phyloP scores from a whole-genome alignment of 176 grass and related monocot genomes.

The Carex pumila region DNA sequence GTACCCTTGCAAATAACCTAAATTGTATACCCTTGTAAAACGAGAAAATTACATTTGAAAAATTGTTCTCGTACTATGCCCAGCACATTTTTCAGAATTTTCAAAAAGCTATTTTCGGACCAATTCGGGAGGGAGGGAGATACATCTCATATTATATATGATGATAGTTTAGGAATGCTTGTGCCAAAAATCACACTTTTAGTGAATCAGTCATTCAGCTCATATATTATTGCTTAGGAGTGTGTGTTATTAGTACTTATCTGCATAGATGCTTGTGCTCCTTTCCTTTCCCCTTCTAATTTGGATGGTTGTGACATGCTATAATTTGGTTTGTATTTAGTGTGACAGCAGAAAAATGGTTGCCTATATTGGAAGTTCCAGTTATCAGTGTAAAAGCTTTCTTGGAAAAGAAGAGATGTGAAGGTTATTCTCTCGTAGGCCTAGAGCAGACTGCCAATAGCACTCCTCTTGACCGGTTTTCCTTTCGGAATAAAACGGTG shows the following conservation, averaged over 20 bases:
- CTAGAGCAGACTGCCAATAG: slow-evolving; percentile 91
- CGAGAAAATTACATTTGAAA: background rate
- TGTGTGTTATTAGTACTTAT: background rate
- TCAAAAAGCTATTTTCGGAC: background rate
- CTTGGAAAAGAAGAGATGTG: slow-evolving; percentile 55
- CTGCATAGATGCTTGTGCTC: background rate
- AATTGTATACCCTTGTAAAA: background rate
- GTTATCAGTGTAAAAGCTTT: slow-evolving; percentile 47
- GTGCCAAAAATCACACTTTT: background rate
- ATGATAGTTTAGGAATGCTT: background rate
- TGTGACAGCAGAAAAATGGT: slow-evolving; percentile 91
- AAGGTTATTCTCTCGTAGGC: slow-evolving; percentile 65
- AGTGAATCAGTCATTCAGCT: background rate
- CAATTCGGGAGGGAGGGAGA: background rate
- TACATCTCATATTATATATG: background rate
- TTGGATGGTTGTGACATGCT: background rate
- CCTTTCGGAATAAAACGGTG: slow-evolving; percentile 68
- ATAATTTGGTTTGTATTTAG: slow-evolving; percentile 11
- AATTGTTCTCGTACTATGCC: background rate
- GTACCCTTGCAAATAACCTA: background rate
- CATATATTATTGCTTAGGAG: background rate
- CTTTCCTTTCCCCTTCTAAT: background rate
- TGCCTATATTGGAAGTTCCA: slow-evolving; percentile 73
- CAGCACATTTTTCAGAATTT: background rate
- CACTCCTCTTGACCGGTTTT: slow-evolving; percentile 52